Percentiles rank a stretch among this genome's conserved stretches.
These are phyloP conservation scores for Phoenix dactylifera DNA, from an alignment of 176 grass and related monocot genomes.

Conservation along the genomic window DNA sequence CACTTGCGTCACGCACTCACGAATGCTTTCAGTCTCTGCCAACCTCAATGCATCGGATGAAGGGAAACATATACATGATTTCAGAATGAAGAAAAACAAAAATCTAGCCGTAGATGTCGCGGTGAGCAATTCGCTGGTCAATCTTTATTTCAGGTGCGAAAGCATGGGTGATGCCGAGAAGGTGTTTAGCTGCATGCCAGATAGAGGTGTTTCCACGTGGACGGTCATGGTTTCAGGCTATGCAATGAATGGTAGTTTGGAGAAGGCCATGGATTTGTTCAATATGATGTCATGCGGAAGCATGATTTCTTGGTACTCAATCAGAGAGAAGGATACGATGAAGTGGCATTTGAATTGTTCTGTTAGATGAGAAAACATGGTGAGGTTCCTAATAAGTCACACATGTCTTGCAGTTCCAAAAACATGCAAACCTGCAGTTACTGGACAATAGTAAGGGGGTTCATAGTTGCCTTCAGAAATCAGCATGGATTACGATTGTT, in stretches of 20 bases:
- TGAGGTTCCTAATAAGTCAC: slow-evolving; percentile 1
- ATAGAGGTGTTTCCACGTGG: slow-evolving; percentile 12
- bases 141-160: slow-evolving; percentile 9
- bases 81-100: slow-evolving; percentile 7
- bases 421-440: background rate
- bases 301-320: slow-evolving; percentile 7
- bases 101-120: slow-evolving; percentile 7
- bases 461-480: slow-evolving; percentile 2
- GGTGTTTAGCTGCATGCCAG: background rate
- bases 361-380: background rate
- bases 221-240: slow-evolving; percentile 9
- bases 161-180: slow-evolving; percentile 4
- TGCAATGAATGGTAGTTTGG: background rate
- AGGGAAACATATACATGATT: slow-evolving; percentile 10
- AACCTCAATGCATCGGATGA: slow-evolving; percentile 4
- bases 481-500: background rate
- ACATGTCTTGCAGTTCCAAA: slow-evolving; percentile 16
- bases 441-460: slow-evolving; percentile 4
- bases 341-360: slow-evolving; percentile 13
- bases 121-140: slow-evolving; percentile 8
- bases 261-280: slow-evolving; percentile 12
- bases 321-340: slow-evolving; percentile 14
- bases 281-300: slow-evolving; percentile 16
- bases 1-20: background rate
- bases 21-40: background rate